Evolutionary conservation across 1,284 basidiomycete genomes (phyloP).

Genomic region (Leucoagaricus sp.): DNA sequence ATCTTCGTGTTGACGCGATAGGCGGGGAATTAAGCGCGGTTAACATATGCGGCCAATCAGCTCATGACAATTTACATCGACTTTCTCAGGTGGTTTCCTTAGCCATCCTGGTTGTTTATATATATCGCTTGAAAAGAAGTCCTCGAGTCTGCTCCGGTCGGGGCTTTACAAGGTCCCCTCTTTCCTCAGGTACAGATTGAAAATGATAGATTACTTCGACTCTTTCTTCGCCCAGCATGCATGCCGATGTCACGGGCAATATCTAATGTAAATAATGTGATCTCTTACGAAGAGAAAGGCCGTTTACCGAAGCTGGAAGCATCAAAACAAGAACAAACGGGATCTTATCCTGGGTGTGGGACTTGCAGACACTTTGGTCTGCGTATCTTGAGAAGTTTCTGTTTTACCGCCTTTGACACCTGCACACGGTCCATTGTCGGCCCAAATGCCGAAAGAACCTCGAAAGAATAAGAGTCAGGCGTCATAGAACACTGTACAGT

Average conservation of each 20-base stretch:
- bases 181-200: not conserved
- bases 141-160: not conserved
- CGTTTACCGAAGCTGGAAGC: not conserved
- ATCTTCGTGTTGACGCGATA: slow-evolving; percentile 6
- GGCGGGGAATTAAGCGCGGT: slow-evolving; percentile 2
- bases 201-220: not conserved
- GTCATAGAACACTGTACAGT: not conserved
- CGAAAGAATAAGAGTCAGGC: no score
- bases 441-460: slow-evolving; percentile 55
- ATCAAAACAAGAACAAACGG: slow-evolving; percentile 18
- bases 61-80: slow-evolving; percentile 7
- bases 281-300: not conserved
- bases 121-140: slow-evolving; percentile 8
- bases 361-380: slow-evolving; percentile 10
- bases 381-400: slow-evolving; percentile 13
- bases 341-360: slow-evolving; percentile 26
- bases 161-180: not conserved
- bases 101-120: not conserved
- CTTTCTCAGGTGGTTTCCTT: slow-evolving; percentile 3
- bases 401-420: slow-evolving; percentile 16
- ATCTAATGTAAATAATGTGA: no score
- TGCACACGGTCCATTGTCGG: slow-evolving; percentile 53
- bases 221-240: not conserved
- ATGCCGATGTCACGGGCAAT: not conserved
- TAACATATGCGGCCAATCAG: slow-evolving; percentile 5